Base-by-base conservation (phyloP, 192 early-diverging fungal genomes). In the Coemansia biformis region DNA sequence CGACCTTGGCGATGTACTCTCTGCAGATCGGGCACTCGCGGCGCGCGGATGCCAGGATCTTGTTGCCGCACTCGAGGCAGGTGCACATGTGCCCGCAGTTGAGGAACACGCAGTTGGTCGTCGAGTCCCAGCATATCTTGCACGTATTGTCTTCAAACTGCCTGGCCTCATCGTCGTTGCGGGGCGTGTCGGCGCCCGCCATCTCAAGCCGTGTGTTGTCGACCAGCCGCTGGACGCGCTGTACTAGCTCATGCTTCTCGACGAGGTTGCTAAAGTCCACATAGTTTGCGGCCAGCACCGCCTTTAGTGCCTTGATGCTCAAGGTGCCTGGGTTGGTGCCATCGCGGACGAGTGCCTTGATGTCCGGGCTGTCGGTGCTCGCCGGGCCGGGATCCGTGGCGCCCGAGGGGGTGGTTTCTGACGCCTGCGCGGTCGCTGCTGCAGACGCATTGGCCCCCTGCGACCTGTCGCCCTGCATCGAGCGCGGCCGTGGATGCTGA, bases 81-180 rank as follows among this genome's bases (percentile, higher is more conserved):
- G 88, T 85, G 23, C 81, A 81, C 83, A 90, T 82, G 61, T 92
- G 90, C 28, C 88, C 87, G 51, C 90, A 92, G 56, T 90, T 83
- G 36, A 90, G 63, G 59, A 90, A 85, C 5, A 90, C 87, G 63
- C 85, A 85, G 74, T 92, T 92, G 43, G 86, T 76, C 15, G 76
- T 69, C 11, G 78, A 79, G 59, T 90, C 88, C 66, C 80, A 88
- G 54, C 90, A 92, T 22, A 92, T 86, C 56, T 83, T 83, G 74
- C 89, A 91, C 24, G 86, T 39, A n/a, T 75, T 64, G 31, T 88
- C 82, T 24, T 90, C 88, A 56, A 48, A 44, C 5, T 6, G 24
- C 24, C n/a, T n/a, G n/a, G 46, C 22, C 19, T 31, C 11, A 32
- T 22, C 38, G 57, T 38, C 26, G 23, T 40, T 21, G 19, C 22